Percentiles rank a stretch among this genome's conserved stretches.
Conservation (phyloP, 116 monocot species). For the Trichopus zeylanicus region DNA sequence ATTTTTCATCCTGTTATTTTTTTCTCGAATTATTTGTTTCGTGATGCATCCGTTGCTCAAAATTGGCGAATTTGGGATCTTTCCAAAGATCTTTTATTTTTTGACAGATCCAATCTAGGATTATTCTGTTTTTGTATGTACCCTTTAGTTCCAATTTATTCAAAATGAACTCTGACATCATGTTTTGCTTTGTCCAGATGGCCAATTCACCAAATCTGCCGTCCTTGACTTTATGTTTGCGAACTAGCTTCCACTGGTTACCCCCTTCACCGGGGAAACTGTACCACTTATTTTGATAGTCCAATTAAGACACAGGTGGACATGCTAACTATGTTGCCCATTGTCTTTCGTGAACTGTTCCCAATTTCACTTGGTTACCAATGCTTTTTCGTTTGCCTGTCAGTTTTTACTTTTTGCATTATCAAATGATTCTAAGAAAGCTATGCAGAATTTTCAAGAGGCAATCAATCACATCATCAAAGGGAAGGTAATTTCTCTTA, state of each 20-base stretch:
- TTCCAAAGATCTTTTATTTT: too few relatives aligned
- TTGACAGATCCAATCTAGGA: too few relatives aligned
- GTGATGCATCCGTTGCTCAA: too few relatives aligned
- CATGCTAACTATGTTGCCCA: neutral
- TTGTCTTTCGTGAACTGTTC: neutral
- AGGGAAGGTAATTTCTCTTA: conserved; percentile 59
- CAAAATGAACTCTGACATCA: neutral
- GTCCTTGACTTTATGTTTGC: conserved; percentile 77
- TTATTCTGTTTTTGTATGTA: too few relatives aligned
- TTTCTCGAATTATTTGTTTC: too few relatives aligned
- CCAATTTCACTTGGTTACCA: neutral
- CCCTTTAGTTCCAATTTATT: neutral
- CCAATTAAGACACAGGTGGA: conserved; percentile 82
- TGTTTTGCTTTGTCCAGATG: conserved; percentile 36
- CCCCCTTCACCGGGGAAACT: conserved; percentile 59
- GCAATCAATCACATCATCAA: conserved; percentile 75
- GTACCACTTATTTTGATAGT: conserved; percentile 65
- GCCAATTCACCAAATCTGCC: conserved; percentile 51
- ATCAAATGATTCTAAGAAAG: conserved; percentile 53
- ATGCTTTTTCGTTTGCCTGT: neutral
- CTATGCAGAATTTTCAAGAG: conserved; percentile 57
- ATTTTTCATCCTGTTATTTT: too few relatives aligned
- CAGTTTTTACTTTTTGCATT: conserved; percentile 83
- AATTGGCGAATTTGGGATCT: too few relatives aligned
- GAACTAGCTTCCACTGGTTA: conserved; percentile 84